Conservation (phyloP, 495 filamentous ascomycete genomes). For the Hypoxylon lenormandii region DNA sequence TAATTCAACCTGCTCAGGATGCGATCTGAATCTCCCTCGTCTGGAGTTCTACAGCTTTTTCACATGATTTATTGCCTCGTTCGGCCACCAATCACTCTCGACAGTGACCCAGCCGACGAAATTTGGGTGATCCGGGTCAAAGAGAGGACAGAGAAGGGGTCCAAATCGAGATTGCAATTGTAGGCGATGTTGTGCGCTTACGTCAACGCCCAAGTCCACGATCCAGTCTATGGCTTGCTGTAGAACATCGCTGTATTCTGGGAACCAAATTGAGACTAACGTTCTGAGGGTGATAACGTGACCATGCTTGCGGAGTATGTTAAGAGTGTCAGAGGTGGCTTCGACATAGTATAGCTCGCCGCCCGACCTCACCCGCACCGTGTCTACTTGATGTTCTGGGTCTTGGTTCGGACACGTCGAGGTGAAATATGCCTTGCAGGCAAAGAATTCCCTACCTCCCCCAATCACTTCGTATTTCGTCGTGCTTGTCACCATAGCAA, state of each 20-base stretch:
- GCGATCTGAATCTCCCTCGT: too few relatives aligned
- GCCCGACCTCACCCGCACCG: neutral
- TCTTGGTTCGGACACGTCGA: neutral
- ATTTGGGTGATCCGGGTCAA: conserved; percentile 18
- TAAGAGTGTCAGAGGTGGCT: neutral
- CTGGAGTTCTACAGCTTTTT: too few relatives aligned
- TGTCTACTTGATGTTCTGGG: neutral
- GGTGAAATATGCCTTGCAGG: conserved; percentile 1
- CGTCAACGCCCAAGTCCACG: conserved; percentile 18
- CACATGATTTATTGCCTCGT: neutral
- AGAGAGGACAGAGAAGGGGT: conserved; percentile 11
- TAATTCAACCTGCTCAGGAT: too few relatives aligned
- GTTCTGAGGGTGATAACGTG: conserved; percentile 13
- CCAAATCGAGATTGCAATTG: conserved; percentile 20
- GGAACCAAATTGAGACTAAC: conserved; percentile 29
- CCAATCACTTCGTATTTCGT: neutral
- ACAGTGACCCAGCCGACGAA: neutral
- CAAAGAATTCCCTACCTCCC: neutral
- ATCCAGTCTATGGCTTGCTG: conserved; percentile 38
- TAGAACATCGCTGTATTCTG: conserved; percentile 15
- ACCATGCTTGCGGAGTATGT: neutral
- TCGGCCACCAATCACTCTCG: neutral
- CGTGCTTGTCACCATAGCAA: conserved; percentile 3
- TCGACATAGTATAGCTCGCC: neutral
- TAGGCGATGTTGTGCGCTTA: conserved; percentile 6